Percentiles rank a stretch among this genome's conserved stretches.
phyloP scores from a whole-genome alignment of 352 stramenopile genomes.

The Aphanomyces astaci region DNA sequence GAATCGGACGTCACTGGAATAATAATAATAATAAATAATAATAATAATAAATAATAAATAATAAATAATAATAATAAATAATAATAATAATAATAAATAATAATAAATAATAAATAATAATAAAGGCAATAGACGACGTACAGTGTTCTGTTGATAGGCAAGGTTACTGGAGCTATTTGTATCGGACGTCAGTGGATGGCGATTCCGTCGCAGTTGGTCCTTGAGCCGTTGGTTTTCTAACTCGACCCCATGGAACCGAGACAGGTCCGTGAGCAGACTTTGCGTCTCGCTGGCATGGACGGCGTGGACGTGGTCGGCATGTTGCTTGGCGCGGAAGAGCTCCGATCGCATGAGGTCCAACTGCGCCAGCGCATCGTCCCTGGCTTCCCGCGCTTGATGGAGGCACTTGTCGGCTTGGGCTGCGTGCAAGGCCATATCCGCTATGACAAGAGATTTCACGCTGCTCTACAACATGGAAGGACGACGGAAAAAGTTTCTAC shows the following conservation, averaged over 20 bases:
- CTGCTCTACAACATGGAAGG: background rate
- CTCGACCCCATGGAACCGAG: constrained; percentile 64
- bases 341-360: constrained; percentile 89
- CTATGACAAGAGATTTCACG: background rate
- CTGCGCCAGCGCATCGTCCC: constrained; percentile 58
- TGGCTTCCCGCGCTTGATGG: constrained; percentile 45
- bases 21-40: too few relatives aligned
- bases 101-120: too few relatives aligned
- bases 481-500: background rate
- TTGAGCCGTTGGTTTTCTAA: constrained; percentile 81
- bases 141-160: too few relatives aligned
- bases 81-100: too few relatives aligned
- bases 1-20: background rate
- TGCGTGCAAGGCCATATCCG: background rate
- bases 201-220: constrained; percentile 67
- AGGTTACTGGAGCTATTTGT: background rate
- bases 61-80: too few relatives aligned
- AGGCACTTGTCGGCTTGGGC: constrained; percentile 44
- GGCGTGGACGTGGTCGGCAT: constrained; percentile 46
- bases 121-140: too few relatives aligned
- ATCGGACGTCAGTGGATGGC: background rate
- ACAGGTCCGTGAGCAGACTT: constrained; percentile 75
- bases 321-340: constrained; percentile 83
- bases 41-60: too few relatives aligned
- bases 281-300: constrained; percentile 81